Evolutionary conservation across 208 protist genomes (phyloP).

Genomic region (Blastocrithidia nonstop): DNA sequence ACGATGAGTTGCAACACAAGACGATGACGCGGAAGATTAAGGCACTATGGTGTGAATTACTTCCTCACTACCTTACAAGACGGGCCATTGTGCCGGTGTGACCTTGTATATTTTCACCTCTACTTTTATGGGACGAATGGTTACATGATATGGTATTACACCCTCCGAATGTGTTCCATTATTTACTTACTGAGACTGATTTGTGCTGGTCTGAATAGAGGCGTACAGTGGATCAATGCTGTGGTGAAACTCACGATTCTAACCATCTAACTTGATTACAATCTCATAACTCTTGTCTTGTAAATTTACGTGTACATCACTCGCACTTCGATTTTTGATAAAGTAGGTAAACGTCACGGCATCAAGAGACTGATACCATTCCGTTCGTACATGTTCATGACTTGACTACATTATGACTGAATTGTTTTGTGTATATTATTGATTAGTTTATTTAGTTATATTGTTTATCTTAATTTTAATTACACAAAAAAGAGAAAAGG

Average conservation of each 20-base stretch:
- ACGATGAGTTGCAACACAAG: conserved; percentile 67
- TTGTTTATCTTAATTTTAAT: not conserved
- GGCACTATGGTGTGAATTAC: conserved; percentile 1
- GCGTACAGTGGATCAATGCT: conserved; percentile 49
- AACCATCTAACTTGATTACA: conserved; percentile 35
- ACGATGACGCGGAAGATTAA: conserved; percentile 17
- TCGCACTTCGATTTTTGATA: conserved; percentile 42
- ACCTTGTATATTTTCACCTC: conserved; percentile 56
- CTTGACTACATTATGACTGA: not conserved
- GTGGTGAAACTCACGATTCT: conserved; percentile 56
- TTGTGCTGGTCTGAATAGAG: conserved; percentile 1
- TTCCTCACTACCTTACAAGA: conserved; percentile 23
- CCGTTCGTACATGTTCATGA: conserved; percentile 34
- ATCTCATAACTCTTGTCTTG: conserved; percentile 22
- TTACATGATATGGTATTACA: conserved; percentile 12
- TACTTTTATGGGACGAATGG: conserved; percentile 75
- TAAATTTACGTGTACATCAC: conserved; percentile 35
- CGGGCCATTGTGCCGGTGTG: conserved; percentile 44
- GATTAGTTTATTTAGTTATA: not conserved
- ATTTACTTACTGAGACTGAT: not conserved
- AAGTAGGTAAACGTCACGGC: conserved; percentile 71
- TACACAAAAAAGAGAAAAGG: not conserved
- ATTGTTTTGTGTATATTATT: too few species aligned
- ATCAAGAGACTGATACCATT: conserved; percentile 80
- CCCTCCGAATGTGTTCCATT: conserved; percentile 4